Evolutionary conservation across 1,284 basidiomycete genomes (phyloP).

Genomic region (Porogramme epimiltina): DNA sequence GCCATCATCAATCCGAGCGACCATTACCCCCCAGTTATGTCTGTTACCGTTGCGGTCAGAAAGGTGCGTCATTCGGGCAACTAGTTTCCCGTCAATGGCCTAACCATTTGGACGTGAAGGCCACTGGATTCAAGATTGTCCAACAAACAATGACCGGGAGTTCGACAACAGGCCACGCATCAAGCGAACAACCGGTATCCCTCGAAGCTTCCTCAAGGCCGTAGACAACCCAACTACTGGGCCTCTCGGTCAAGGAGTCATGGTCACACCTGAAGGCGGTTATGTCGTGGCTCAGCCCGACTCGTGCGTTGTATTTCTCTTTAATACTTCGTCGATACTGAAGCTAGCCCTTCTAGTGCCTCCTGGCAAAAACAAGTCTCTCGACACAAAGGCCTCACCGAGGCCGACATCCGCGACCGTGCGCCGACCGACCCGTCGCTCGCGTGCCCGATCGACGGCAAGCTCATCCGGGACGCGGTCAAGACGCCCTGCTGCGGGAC

Average conservation of each 20-base stretch:
- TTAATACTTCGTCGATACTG: background rate
- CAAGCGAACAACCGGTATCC: constrained; percentile 97
- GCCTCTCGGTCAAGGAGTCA: constrained; percentile 81
- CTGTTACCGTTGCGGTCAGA: constrained; percentile 98
- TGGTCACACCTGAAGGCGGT: constrained; percentile 96
- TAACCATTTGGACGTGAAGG: constrained; percentile 49
- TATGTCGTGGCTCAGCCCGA: constrained; percentile 96
- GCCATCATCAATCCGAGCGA: constrained; percentile 57
- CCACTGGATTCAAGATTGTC: constrained; percentile 99
- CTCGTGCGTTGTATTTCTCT: constrained; percentile 55
- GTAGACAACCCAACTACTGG: constrained; percentile 85
- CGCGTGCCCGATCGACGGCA: constrained; percentile 84
- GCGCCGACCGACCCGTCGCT: constrained; percentile 49
- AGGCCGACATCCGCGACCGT: constrained; percentile 83
- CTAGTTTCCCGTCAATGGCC: constrained; percentile 4
- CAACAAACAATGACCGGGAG: constrained; percentile 94
- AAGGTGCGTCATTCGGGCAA: constrained; percentile 59
- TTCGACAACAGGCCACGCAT: constrained; percentile 94
- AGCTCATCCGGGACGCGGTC: constrained; percentile 83
- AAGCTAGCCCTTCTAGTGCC: constrained; percentile 47
- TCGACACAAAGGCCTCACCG: constrained; percentile 77
- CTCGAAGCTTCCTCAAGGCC: constrained; percentile 95
- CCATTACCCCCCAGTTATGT: constrained; percentile 93
- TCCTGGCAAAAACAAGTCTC: constrained; percentile 93
- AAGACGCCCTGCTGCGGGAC: constrained; percentile 91